phyloP scores from a whole-genome alignment of 2,329 filamentous ascomycete genomes.

The Pseudogymnoascus pannorum region DNA sequence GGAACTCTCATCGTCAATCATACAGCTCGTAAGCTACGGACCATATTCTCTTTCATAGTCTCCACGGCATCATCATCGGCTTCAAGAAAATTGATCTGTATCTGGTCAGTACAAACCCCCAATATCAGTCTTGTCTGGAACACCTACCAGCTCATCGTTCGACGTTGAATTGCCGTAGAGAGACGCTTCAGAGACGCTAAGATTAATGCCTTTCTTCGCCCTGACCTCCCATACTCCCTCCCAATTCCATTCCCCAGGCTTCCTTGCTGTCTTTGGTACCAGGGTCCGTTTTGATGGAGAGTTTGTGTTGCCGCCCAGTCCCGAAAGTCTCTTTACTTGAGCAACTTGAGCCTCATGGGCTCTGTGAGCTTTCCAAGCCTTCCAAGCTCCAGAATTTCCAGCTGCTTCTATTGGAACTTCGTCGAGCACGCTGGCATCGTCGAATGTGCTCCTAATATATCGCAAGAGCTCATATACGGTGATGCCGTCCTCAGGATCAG shows the following conservation, averaged over 20 bases:
- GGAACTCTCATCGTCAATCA: background rate
- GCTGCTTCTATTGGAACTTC: slow-evolving; percentile 72
- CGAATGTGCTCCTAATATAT: slow-evolving; percentile 79
- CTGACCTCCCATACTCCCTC: slow-evolving; percentile 93
- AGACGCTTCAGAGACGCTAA: slow-evolving; percentile 70
- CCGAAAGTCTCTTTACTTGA: background rate
- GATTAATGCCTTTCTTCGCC: slow-evolving; percentile 69
- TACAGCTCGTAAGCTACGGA: slow-evolving; percentile 38
- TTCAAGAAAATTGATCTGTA: slow-evolving; percentile 58
- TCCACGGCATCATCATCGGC: slow-evolving; percentile 54
- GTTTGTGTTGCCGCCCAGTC: background rate
- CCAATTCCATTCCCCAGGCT: slow-evolving; percentile 92
- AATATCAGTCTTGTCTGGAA: background rate
- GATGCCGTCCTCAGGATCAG: slow-evolving; percentile 13
- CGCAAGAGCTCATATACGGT: slow-evolving; percentile 63
- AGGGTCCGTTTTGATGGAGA: background rate
- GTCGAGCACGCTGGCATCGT: slow-evolving; percentile 69
- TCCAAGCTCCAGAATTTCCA: slow-evolving; percentile 86
- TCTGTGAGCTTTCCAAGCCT: slow-evolving; percentile 78
- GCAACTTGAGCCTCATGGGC: slow-evolving; percentile 32
- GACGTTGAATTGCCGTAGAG: slow-evolving; percentile 61
- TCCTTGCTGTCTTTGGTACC: slow-evolving; percentile 29
- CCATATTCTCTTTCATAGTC: slow-evolving; percentile 50
- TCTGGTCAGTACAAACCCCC: slow-evolving; percentile 9
- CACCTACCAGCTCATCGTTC: slow-evolving; percentile 65